phyloP scores from a whole-genome alignment of 257 asterid species.

The Nicotiana tabacum region DNA sequence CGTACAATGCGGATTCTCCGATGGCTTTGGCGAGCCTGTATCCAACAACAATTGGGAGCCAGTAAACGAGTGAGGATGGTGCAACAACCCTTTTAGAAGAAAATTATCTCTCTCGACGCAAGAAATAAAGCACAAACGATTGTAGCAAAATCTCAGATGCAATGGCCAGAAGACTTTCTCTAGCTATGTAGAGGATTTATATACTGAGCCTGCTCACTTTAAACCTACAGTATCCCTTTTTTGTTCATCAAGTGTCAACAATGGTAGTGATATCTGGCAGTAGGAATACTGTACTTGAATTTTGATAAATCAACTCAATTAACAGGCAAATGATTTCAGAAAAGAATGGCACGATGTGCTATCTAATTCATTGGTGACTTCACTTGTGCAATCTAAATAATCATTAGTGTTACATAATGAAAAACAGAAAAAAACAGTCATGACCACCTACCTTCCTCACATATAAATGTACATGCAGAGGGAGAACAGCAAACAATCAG shows the following conservation, averaged over 20 bases:
- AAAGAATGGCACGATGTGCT: not conserved
- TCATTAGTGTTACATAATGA: not conserved
- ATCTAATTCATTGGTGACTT: not conserved
- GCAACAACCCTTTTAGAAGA: not conserved
- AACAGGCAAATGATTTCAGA: not conserved
- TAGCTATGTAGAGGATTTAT: too few species aligned
- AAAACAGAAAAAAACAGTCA: not conserved
- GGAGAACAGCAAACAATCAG: not conserved
- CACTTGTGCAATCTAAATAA: not conserved
- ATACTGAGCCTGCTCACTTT: not conserved
- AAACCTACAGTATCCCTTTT: not conserved
- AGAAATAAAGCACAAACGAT: not conserved
- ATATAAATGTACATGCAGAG: not conserved
- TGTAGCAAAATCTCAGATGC: not conserved
- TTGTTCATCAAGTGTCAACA: not conserved
- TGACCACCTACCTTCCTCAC: not conserved
- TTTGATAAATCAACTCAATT: not conserved
- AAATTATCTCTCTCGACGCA: not conserved
- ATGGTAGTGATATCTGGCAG: not conserved
- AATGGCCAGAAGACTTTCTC: too few species aligned
- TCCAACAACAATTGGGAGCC: slow-evolving; percentile 1
- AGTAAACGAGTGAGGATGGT: not conserved
- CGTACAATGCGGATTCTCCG: slow-evolving; percentile 78
- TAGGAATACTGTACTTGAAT: not conserved
- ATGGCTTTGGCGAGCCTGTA: slow-evolving; percentile 81